Evolutionary conservation across 768 basidiomycete genomes (phyloP), one percentile per base, ranked within the genome.

Genomic region (Agrocybe pediades): DNA sequence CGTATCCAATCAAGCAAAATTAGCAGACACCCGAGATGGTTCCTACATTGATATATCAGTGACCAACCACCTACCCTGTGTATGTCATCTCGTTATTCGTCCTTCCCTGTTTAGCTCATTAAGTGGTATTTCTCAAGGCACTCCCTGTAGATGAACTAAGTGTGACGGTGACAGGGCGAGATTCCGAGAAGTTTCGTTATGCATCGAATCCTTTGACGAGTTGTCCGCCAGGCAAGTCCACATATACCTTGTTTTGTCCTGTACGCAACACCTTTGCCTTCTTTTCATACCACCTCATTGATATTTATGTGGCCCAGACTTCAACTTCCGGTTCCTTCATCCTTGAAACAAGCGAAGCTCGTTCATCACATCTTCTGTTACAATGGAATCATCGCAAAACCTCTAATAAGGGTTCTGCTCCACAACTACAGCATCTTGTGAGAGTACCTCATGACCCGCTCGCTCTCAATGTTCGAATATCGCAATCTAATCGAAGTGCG

Each of bases 31-130:
- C 2, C 77, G 83, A 56, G 93, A 95, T 66, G 86, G 87, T 1
- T 84, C 78, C 29, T 80, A 72, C 56, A 63, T 95, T 16, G 71
- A 81, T 49, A 77, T 88, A 16, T 73, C 74, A 1, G 70, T 95
- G 24, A 71, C 70, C 26, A 98, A 93, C 63, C 69, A 70, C 33
- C 66, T 96, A 20, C 87, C 91, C 26, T 90, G 91, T 60, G 95
- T 95, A 66, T 68, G 88, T 72, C 20, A 9, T 49, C 23, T 49
- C 24, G 40, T 49, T 43, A 46, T 25, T 49, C 42, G 9, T 23
- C 41, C 49, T 39, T 20, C 17, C 40, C 25, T 52, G 25, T 42
- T 16, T 33, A 27, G 39, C 41, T 44, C 30, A 42, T 60, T 54
- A n/a, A n/a, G n/a, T n/a, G n/a, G n/a, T n/a, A n/a, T 61, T 43